These are phyloP conservation scores for Tausonia pullulans DNA, from an alignment of 1,284 basidiomycete species.

Conservation along the genomic window DNA sequence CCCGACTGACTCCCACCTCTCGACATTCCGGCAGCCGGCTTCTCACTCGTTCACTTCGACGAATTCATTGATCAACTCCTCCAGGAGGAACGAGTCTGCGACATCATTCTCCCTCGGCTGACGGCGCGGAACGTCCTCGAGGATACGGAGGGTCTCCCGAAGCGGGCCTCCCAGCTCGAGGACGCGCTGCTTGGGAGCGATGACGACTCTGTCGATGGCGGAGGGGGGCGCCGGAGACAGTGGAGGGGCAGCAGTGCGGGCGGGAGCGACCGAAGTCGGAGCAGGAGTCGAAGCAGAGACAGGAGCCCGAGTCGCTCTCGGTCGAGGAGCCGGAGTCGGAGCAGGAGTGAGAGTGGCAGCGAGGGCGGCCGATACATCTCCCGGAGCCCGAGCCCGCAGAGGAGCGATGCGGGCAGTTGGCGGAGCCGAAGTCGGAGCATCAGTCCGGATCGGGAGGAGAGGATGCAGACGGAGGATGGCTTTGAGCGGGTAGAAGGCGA, in stretches of 20 bases:
- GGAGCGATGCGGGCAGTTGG: constrained; percentile 23
- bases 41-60: constrained; percentile 76
- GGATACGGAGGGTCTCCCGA: constrained; percentile 77
- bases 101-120: constrained; percentile 87
- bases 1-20: too few relatives aligned
- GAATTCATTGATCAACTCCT: constrained; percentile 81
- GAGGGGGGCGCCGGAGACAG: neutral
- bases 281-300: constrained; percentile 16
- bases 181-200: constrained; percentile 57
- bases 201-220: constrained; percentile 11
- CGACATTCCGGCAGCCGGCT: constrained; percentile 48
- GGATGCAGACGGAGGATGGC: constrained; percentile 16
- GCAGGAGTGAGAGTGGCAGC: constrained; percentile 15
- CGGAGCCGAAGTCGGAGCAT: constrained; percentile 31
- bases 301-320: constrained; percentile 1
- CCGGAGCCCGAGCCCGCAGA: constrained; percentile 20
- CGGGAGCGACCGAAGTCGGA: constrained; percentile 16
- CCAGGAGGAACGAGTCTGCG: constrained; percentile 83
- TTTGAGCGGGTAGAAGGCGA: neutral
- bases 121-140: constrained; percentile 77
- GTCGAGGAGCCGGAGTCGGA: constrained; percentile 10
- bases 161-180: constrained; percentile 65
- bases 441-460: constrained; percentile 24
- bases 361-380: constrained; percentile 23
- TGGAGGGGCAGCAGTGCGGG: constrained; percentile 15